These are phyloP conservation scores for Teratosphaeria viscida DNA, from an alignment of 2,329 filamentous ascomycete genomes.

Conservation along the genomic window DNA sequence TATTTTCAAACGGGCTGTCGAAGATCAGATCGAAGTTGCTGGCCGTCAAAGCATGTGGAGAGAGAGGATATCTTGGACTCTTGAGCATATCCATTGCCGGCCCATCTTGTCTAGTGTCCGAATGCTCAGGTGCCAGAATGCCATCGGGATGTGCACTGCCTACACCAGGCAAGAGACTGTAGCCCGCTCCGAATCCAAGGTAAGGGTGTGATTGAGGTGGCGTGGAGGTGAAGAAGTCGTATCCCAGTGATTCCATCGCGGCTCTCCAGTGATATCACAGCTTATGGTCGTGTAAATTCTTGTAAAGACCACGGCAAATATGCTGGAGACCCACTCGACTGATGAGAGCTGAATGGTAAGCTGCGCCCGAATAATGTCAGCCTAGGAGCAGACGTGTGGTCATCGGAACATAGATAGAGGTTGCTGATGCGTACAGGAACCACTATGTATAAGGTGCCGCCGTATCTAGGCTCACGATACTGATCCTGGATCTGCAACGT, in stretches of 20 bases:
- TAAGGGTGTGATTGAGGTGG: conserved; percentile 40
- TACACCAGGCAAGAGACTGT: conserved; percentile 34
- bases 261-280: background rate
- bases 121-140: conserved; percentile 19
- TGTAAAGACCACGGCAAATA: no score
- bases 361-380: background rate
- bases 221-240: conserved; percentile 41
- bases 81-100: no score
- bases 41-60: background rate
- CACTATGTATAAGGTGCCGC: background rate
- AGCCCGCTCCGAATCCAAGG: conserved; percentile 18
- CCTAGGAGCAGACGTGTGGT: background rate
- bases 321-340: no score
- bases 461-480: background rate
- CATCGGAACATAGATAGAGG: background rate
- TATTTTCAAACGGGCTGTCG: conserved; percentile 8
- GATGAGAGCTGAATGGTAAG: background rate
- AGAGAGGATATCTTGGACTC: no score
- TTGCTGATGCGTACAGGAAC: background rate
- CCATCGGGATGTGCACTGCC: conserved; percentile 30
- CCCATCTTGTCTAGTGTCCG: no score
- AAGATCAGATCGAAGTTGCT: conserved; percentile 5
- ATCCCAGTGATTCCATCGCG: conserved; percentile 41
- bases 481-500: background rate
- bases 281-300: no score